These are phyloP conservation scores for Paecilomyces sp. DNA, from an alignment of 2,329 filamentous ascomycete species.

Conservation along the genomic window DNA sequence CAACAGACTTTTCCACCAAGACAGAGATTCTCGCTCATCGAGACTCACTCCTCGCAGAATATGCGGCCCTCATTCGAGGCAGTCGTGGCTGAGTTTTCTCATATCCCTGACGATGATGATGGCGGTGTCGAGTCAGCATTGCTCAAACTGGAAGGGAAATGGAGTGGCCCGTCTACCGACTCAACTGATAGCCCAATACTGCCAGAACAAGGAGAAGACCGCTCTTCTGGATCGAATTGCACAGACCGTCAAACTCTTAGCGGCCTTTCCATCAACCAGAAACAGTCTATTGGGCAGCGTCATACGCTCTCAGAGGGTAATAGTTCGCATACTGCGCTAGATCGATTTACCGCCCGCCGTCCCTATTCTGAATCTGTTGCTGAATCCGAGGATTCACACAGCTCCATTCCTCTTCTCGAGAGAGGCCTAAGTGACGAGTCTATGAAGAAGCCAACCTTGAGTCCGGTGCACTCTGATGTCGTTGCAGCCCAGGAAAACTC, in stretches of 20 bases:
- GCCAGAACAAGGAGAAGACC: not conserved
- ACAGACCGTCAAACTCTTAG: not conserved
- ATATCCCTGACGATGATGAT: conserved; percentile 81
- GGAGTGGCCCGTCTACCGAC: conserved; percentile 35
- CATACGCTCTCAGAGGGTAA: conserved; percentile 8
- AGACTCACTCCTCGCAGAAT: conserved; percentile 51
- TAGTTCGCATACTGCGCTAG: conserved; percentile 18
- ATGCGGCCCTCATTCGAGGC: conserved; percentile 71
- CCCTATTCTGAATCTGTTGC: conserved; percentile 41
- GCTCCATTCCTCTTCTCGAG: conserved; percentile 69
- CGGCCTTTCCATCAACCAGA: not conserved
- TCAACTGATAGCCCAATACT: conserved; percentile 5
- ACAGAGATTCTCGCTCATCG: conserved; percentile 33
- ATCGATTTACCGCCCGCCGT: conserved; percentile 21
- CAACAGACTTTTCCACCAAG: conserved; percentile 7
- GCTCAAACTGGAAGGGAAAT: conserved; percentile 84
- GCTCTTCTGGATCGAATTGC: not conserved
- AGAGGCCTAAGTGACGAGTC: conserved; percentile 48
- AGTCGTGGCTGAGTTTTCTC: conserved; percentile 78
- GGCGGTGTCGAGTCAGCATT: conserved; percentile 90
- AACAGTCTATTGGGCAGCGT: not conserved
- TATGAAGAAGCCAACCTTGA: conserved; percentile 39
- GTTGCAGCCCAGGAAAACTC: conserved; percentile 17
- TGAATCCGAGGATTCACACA: conserved; percentile 66
- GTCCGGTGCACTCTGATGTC: conserved; percentile 10